Percentiles rank a stretch among this genome's conserved stretches.
These are phyloP conservation scores for Globisporangium paddicum DNA, from an alignment of 352 stramenopile species.

Conservation along the genomic window DNA sequence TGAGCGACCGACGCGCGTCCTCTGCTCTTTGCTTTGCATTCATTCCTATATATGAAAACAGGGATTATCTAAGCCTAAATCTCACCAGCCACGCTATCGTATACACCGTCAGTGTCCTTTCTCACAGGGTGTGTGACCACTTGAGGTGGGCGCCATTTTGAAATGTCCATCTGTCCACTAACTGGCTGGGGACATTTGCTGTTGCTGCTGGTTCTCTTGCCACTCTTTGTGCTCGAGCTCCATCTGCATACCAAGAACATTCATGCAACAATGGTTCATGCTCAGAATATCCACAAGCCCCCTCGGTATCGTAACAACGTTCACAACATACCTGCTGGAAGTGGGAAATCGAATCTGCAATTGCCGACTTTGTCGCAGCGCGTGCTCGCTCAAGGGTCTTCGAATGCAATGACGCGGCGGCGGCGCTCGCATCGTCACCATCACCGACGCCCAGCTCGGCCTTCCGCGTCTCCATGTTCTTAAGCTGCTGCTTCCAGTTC, in stretches of 20 bases:
- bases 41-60: not conserved
- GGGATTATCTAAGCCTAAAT: not conserved
- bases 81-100: not conserved
- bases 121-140: not conserved
- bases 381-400: constrained; percentile 26
- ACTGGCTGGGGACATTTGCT: constrained; percentile 15
- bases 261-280: constrained; percentile 15
- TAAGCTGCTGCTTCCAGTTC: constrained; percentile 52
- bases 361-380: constrained; percentile 30
- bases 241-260: constrained; percentile 25
- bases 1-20: not conserved
- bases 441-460: constrained; percentile 28
- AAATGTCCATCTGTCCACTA: not conserved
- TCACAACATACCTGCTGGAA: constrained; percentile 43
- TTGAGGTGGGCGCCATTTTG: not conserved
- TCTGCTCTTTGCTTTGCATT: not conserved
- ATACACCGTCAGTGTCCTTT: not conserved
- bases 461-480: constrained; percentile 37
- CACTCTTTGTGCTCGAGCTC: constrained; percentile 51
- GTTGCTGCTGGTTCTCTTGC: constrained; percentile 34
- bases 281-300: not conserved
- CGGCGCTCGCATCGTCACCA: constrained; percentile 7
- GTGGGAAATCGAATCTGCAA: constrained; percentile 42
- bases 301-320: not conserved
- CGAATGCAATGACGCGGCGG: constrained; percentile 13